Conservation (phyloP, 805 yeast genomes). For the Maudiozyma pseudohumilis region DNA sequence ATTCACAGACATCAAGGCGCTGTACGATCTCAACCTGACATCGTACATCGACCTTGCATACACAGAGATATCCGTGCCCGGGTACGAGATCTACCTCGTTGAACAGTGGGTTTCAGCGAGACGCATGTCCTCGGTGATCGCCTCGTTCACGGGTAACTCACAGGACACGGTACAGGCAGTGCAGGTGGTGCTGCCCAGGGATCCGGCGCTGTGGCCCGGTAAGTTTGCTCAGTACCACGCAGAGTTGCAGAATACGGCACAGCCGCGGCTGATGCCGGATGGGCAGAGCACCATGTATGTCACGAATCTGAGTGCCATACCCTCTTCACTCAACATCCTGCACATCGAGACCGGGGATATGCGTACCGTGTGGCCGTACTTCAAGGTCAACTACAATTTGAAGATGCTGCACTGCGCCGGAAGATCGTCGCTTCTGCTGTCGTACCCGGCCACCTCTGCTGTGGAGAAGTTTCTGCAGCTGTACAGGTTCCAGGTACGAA, state of each 20-base stretch:
- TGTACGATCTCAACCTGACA: constrained; percentile 37
- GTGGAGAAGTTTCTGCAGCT: constrained; percentile 75
- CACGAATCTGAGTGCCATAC: constrained; percentile 72
- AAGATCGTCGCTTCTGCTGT: constrained; percentile 61
- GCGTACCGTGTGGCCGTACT: constrained; percentile 42
- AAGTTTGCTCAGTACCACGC: constrained; percentile 50
- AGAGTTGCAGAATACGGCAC: constrained; percentile 54
- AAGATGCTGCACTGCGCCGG: constrained; percentile 78
- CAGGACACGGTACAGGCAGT: constrained; percentile 52
- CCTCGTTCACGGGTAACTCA: constrained; percentile 79
- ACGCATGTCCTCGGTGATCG: constrained; percentile 57
- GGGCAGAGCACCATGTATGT: constrained; percentile 59
- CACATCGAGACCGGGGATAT: constrained; percentile 56
- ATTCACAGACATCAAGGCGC: constrained; percentile 51
- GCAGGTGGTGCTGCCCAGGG: constrained; percentile 41
- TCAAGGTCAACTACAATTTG: constrained; percentile 67
- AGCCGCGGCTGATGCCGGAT: constrained; percentile 50
- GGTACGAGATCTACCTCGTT: constrained; percentile 83
- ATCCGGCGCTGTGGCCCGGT: constrained; percentile 29
- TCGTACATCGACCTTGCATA: constrained; percentile 35
- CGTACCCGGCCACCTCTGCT: constrained; percentile 66
- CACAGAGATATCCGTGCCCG: constrained; percentile 43
- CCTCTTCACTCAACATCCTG: constrained; percentile 62
- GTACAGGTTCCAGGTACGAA: constrained; percentile 43
- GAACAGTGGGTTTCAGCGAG: constrained; percentile 91